Evolutionary conservation across 2,329 filamentous ascomycete species (phyloP).

Genomic region (Ilyonectria robusta): DNA sequence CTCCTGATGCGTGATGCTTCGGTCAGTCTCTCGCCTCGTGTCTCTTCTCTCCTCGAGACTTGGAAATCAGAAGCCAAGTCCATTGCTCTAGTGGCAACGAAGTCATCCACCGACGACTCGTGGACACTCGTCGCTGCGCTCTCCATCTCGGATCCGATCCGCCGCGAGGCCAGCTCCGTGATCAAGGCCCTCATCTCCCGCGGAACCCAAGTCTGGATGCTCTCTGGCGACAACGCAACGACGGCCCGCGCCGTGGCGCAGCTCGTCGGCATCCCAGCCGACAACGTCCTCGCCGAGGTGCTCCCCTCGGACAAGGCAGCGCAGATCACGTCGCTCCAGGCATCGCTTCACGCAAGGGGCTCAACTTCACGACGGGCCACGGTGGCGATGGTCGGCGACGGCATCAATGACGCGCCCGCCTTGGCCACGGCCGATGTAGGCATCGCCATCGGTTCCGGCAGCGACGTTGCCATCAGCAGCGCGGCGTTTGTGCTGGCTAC

Average conservation of each 20-base stretch:
- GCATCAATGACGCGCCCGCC: conserved; percentile 90
- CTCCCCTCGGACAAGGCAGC: conserved; percentile 86
- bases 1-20: conserved; percentile 70
- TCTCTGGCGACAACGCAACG: conserved; percentile 90
- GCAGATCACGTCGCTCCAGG: conserved; percentile 76
- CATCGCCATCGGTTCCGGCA: conserved; percentile 86
- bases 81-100: conserved; percentile 70
- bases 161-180: conserved; percentile 77
- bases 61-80: conserved; percentile 78
- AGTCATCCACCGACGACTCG: conserved; percentile 35
- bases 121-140: conserved; percentile 76
- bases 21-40: conserved; percentile 56
- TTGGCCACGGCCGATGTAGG: conserved; percentile 85
- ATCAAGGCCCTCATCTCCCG: conserved; percentile 74
- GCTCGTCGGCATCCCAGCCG: conserved; percentile 79
- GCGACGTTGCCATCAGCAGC: conserved; percentile 85
- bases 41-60: conserved; percentile 57
- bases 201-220: conserved; percentile 88
- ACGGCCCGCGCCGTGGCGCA: conserved; percentile 85
- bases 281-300: conserved; percentile 88
- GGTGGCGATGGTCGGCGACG: conserved; percentile 90
- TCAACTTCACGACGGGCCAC: conserved; percentile 59
- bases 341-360: conserved; percentile 58
- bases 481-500: conserved; percentile 87
- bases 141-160: conserved; percentile 85